phyloP scores from a whole-genome alignment of 768 basidiomycete species.

The Melanogaster broomeanus region DNA sequence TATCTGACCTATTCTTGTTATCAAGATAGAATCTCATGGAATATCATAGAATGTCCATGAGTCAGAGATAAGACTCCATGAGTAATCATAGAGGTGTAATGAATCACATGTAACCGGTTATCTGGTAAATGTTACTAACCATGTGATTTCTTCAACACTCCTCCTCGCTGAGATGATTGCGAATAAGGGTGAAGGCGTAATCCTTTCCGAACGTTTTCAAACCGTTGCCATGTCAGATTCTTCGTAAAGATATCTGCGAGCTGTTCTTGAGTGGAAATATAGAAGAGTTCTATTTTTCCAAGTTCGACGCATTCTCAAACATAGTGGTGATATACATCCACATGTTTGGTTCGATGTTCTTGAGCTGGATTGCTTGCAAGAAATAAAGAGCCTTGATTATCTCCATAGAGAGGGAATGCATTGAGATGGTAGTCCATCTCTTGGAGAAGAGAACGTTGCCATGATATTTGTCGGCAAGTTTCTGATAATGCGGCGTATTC shows the following conservation, averaged over 20 bases:
- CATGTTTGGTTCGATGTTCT: background rate
- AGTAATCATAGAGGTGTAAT: no score
- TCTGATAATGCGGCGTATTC: conserved; percentile 44
- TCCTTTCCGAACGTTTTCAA: no score
- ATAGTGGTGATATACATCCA: background rate
- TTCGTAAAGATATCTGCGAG: conserved; percentile 1
- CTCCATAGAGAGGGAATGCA: conserved; percentile 14
- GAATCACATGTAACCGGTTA: no score
- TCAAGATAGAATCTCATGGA: no score
- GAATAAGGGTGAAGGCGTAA: no score
- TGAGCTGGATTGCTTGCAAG: background rate
- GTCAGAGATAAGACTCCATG: no score
- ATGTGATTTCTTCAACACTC: no score
- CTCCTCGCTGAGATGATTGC: no score
- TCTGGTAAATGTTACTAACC: no score
- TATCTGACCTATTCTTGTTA: no score
- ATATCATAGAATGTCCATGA: no score
- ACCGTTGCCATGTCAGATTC: background rate
- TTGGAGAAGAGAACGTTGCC: conserved; percentile 20
- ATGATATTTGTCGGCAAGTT: conserved; percentile 25
- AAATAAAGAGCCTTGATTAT: background rate
- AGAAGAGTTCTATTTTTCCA: background rate
- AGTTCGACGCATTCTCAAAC: background rate
- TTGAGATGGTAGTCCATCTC: conserved; percentile 17
- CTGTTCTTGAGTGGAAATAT: background rate